Evolutionary conservation across 2,329 filamentous ascomycete genomes (phyloP).

Genomic region (Fusarium sp.): DNA sequence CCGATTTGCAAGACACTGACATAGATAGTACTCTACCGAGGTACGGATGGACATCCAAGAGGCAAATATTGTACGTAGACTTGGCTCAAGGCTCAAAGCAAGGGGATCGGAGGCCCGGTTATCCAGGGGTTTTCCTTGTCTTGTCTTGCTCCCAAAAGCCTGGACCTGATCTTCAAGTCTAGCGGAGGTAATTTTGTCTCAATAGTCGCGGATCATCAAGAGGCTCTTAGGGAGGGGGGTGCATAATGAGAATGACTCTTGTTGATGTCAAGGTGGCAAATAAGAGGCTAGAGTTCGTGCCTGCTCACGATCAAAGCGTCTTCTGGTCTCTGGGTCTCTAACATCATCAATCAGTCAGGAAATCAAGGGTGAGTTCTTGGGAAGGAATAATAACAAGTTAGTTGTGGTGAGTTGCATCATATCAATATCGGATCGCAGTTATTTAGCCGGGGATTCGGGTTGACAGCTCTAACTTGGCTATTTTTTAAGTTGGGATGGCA

Average conservation of each 20-base stretch:
- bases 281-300: conserved; percentile 13
- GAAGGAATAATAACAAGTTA: too few relatives aligned
- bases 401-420: conserved; percentile 16
- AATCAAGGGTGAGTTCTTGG: too few relatives aligned
- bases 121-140: conserved; percentile 28
- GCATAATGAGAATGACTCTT: conserved; percentile 31
- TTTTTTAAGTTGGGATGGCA: conserved; percentile 1
- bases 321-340: not conserved
- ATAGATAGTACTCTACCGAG: not conserved
- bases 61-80: conserved; percentile 1
- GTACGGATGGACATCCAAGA: not conserved
- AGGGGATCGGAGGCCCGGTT: conserved; percentile 5
- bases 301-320: conserved; percentile 32
- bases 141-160: not conserved
- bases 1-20: conserved; percentile 10
- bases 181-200: conserved; percentile 3
- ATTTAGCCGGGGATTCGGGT: conserved; percentile 10
- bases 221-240: conserved; percentile 24
- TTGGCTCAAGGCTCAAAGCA: not conserved
- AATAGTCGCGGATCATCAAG: conserved; percentile 12
- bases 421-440: conserved; percentile 9
- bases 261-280: conserved; percentile 31
- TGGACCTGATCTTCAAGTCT: conserved; percentile 3
- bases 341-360: not conserved
- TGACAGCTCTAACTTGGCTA: conserved; percentile 1